phyloP scores from a whole-genome alignment of 106 monocot genomes.

The Allium fistulosum region DNA sequence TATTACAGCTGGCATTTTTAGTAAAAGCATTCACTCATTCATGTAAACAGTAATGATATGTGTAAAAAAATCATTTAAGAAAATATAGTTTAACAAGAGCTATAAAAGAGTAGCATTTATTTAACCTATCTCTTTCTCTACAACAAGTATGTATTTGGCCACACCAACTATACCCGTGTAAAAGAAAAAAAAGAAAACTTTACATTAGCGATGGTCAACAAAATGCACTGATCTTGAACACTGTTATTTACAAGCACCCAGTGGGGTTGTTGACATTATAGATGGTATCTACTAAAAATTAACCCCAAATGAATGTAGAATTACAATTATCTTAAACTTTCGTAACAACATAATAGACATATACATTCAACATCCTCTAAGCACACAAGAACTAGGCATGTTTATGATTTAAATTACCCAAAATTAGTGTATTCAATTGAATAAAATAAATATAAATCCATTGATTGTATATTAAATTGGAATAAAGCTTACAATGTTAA shows the following conservation, averaged over 20 bases:
- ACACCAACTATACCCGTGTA: constrained; percentile 56
- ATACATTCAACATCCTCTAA: constrained; percentile 83
- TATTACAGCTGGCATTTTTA: too few relatives aligned
- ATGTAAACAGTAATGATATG: too few relatives aligned
- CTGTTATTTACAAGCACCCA: background rate
- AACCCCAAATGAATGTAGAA: background rate
- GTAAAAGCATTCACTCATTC: too few relatives aligned
- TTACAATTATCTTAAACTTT: background rate
- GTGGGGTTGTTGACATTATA: background rate
- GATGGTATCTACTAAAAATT: background rate
- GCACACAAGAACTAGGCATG: constrained; percentile 66
- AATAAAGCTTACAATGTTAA: constrained; percentile 46
- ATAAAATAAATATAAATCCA: too few relatives aligned
- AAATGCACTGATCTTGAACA: too few relatives aligned
- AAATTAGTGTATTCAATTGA: background rate
- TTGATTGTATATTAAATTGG: too few relatives aligned
- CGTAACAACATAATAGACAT: background rate
- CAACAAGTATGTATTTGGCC: constrained; percentile 80
- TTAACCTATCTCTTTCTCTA: constrained; percentile 91
- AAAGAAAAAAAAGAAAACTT: too few relatives aligned
- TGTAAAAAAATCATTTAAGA: constrained; percentile 1
- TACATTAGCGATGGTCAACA: too few relatives aligned
- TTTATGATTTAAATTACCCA: constrained; percentile 33
- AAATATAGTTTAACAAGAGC: background rate
- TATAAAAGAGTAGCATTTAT: too few relatives aligned